These are phyloP conservation scores for Polyporus arcularius DNA, from an alignment of 768 basidiomycete species.

Conservation along the genomic window DNA sequence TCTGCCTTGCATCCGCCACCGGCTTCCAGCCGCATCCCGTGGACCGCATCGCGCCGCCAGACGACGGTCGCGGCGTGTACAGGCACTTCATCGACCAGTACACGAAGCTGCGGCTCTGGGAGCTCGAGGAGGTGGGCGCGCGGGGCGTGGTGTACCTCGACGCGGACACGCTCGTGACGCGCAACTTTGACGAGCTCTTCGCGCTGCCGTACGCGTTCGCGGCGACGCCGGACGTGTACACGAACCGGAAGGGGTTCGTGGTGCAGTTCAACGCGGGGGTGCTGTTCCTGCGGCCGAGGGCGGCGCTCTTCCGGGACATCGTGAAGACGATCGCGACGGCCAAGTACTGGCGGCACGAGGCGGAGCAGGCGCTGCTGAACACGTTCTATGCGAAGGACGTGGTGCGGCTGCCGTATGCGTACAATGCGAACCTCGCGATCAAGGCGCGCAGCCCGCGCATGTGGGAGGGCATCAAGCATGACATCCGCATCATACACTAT, in stretches of 20 bases:
- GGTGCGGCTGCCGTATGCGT: conserved; percentile 40
- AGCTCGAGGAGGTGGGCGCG: conserved; percentile 34
- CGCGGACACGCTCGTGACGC: conserved; percentile 44
- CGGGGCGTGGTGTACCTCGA: conserved; percentile 40
- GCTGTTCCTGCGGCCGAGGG: conserved; percentile 36
- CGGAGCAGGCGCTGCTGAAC: conserved; percentile 46
- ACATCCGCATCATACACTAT: conserved; percentile 42
- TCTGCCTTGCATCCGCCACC: conserved; percentile 39
- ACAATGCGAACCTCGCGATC: conserved; percentile 44
- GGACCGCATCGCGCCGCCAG: conserved; percentile 39
- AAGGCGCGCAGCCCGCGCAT: conserved; percentile 34
- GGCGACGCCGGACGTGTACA: conserved; percentile 43
- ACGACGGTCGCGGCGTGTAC: conserved; percentile 37
- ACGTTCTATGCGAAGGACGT: conserved; percentile 38
- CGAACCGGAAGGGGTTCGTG: conserved; percentile 33
- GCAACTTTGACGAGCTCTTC: conserved; percentile 49
- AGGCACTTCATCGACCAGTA: conserved; percentile 42
- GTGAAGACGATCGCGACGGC: conserved; percentile 30
- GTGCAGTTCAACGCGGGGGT: conserved; percentile 44
- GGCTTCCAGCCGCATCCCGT: conserved; percentile 43
- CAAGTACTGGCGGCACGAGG: conserved; percentile 33
- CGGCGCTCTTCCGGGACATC: conserved; percentile 33
- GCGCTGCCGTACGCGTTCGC: conserved; percentile 41
- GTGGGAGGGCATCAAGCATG: conserved; percentile 36
- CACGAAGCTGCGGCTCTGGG: conserved; percentile 46